phyloP scores from a whole-genome alignment of 2,329 filamentous ascomycete genomes.

The Microascus cirrosus region DNA sequence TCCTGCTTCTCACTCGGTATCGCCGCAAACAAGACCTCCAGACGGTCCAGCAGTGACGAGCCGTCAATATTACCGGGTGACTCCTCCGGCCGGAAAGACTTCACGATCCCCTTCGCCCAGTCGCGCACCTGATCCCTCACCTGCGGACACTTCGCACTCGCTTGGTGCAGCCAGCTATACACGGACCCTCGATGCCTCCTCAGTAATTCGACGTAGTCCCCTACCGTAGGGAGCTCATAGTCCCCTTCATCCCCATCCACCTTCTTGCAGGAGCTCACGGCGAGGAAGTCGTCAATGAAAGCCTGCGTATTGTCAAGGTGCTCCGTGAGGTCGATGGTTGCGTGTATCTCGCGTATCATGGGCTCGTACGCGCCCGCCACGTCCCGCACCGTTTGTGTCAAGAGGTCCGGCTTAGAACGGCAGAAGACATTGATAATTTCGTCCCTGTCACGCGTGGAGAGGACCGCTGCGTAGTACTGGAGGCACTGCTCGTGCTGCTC shows the following conservation, averaged over 20 bases:
- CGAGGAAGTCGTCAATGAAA: conserved; percentile 63
- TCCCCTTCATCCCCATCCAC: conserved; percentile 9
- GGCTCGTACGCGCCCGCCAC: conserved; percentile 59
- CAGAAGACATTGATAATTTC: conserved; percentile 58
- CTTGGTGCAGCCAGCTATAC: conserved; percentile 62
- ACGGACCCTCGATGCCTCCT: conserved; percentile 50
- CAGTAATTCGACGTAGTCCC: conserved; percentile 60
- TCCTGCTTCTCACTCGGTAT: conserved; percentile 35
- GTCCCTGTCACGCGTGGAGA: conserved; percentile 64
- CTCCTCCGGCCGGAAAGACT: conserved; percentile 36
- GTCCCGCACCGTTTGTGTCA: conserved; percentile 59
- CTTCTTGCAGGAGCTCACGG: conserved; percentile 34
- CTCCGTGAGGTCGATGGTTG: conserved; percentile 58
- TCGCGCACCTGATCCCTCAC: conserved; percentile 47
- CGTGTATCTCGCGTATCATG: conserved; percentile 61
- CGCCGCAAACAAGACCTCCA: conserved; percentile 28
- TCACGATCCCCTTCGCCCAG: conserved; percentile 48
- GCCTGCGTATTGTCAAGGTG: conserved; percentile 55
- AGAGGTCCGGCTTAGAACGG: conserved; percentile 55
- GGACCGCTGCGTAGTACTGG: conserved; percentile 59
- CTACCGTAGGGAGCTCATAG: conserved; percentile 43
- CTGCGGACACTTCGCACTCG: conserved; percentile 56
- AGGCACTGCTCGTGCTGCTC: conserved; percentile 52
- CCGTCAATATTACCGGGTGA: not conserved
- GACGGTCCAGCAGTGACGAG: conserved; percentile 18